Evolutionary conservation across 495 filamentous ascomycete genomes (phyloP).

Genomic region (Aspergillus incahuasiensis): DNA sequence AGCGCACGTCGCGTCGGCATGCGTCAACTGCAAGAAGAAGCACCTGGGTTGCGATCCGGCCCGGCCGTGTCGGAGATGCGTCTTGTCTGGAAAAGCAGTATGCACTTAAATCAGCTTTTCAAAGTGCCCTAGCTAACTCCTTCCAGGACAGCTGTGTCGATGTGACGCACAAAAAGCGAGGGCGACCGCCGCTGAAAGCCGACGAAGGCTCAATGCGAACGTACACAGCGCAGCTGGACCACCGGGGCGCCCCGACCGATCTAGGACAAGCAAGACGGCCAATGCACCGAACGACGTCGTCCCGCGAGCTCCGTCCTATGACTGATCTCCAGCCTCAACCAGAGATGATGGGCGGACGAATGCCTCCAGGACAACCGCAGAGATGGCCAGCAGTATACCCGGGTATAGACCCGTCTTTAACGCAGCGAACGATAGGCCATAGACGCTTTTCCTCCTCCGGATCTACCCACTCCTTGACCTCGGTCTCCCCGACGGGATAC

Average conservation of each 20-base stretch:
- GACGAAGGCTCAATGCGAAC: slow-evolving; percentile 52
- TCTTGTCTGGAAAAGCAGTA: slow-evolving; percentile 62
- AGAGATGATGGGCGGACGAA: slow-evolving; percentile 21
- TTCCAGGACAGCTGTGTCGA: slow-evolving; percentile 74
- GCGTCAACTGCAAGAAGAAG: slow-evolving; percentile 95
- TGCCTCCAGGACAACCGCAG: slow-evolving; percentile 26
- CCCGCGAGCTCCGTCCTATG: slow-evolving; percentile 43
- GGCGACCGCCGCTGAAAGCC: slow-evolving; percentile 84
- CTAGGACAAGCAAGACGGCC: slow-evolving; percentile 25
- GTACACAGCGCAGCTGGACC: slow-evolving; percentile 32
- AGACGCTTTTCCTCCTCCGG: slow-evolving; percentile 39
- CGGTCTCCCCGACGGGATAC: slow-evolving; percentile 29
- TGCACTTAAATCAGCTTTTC: slow-evolving; percentile 13
- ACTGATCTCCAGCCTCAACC: slow-evolving; percentile 36
- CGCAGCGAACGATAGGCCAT: slow-evolving; percentile 25
- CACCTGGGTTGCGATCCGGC: slow-evolving; percentile 77
- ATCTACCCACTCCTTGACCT: slow-evolving; percentile 25
- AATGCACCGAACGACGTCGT: slow-evolving; percentile 38
- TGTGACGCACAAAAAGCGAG: slow-evolving; percentile 94
- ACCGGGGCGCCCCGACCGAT: slow-evolving; percentile 23
- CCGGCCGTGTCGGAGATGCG: slow-evolving; percentile 58
- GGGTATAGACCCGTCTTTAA: slow-evolving; percentile 28
- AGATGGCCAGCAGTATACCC: slow-evolving; percentile 39
- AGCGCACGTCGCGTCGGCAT: slow-evolving; percentile 93
- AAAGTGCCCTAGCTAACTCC: not conserved